Conservation (phyloP, 2,329 filamentous ascomycete species). For the Hypomyces perniciosus region DNA sequence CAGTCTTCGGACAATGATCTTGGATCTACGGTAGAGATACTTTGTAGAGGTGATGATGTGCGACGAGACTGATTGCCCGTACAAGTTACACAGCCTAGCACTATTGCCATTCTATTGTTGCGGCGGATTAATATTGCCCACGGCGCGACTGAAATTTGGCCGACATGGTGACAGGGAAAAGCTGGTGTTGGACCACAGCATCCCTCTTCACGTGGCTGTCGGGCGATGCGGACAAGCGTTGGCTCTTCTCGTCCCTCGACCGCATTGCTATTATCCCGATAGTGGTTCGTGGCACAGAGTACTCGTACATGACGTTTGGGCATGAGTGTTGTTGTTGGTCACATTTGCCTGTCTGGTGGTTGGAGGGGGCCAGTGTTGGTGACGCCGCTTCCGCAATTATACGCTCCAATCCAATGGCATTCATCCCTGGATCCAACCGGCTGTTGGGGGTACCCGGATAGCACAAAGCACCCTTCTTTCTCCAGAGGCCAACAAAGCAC, state of each 20-base stretch:
- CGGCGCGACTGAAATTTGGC: background rate
- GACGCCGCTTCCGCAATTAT: background rate
- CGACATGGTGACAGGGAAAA: slow-evolving; percentile 1
- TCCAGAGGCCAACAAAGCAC: too few relatives aligned
- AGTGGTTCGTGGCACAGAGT: background rate
- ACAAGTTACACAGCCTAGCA: slow-evolving; percentile 2
- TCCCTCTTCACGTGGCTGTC: slow-evolving; percentile 8
- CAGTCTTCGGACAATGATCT: too few relatives aligned
- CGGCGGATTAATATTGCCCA: background rate
- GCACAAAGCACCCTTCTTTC: too few relatives aligned
- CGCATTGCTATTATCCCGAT: background rate
- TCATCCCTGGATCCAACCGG: too few relatives aligned
- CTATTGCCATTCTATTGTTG: slow-evolving; percentile 1
- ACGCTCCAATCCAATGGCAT: too few relatives aligned
- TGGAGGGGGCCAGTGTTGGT: background rate
- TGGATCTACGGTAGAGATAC: too few relatives aligned
- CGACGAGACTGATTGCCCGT: background rate
- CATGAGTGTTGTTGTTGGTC: background rate
- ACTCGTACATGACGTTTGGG: background rate
- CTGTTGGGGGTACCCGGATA: too few relatives aligned
- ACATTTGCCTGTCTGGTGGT: background rate
- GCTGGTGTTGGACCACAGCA: background rate
- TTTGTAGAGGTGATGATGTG: background rate
- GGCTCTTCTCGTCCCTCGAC: background rate
- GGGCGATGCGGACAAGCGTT: slow-evolving; percentile 9